Evolutionary conservation across 1,139 yeast species (phyloP).

Genomic region (Blastobotrys proliferans): DNA sequence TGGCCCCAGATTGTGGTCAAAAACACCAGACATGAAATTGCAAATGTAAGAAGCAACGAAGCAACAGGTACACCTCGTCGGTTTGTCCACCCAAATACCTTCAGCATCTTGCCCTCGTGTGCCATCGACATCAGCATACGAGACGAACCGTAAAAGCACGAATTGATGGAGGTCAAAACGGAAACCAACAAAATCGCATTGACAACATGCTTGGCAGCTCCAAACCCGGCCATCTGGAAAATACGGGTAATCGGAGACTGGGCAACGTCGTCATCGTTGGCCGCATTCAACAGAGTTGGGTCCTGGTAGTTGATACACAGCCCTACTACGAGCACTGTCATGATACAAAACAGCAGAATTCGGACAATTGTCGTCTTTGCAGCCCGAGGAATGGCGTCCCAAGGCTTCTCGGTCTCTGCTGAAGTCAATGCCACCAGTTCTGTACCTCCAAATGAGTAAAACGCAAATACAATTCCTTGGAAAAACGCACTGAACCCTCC

Average conservation of each 20-base stretch:
- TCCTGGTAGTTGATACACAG: conserved; percentile 45
- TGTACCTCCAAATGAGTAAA: conserved; percentile 50
- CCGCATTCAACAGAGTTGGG: conserved; percentile 40
- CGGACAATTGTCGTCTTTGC: conserved; percentile 39
- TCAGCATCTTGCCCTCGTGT: conserved; percentile 48
- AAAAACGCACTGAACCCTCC: conserved; percentile 61
- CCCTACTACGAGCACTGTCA: conserved; percentile 46
- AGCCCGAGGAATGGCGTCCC: conserved; percentile 37
- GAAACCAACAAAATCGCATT: conserved; percentile 51
- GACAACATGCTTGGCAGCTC: conserved; percentile 33
- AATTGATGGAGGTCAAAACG: conserved; percentile 52
- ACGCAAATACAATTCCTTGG: conserved; percentile 59
- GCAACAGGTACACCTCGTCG: conserved; percentile 52
- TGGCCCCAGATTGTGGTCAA: conserved; percentile 36
- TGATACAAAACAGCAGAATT: conserved; percentile 37
- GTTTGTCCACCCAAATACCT: conserved; percentile 46
- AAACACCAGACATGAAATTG: conserved; percentile 47
- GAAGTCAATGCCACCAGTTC: conserved; percentile 49
- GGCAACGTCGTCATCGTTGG: conserved; percentile 31
- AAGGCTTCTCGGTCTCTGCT: conserved; percentile 47
- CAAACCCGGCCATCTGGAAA: conserved; percentile 52
- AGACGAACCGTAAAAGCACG: conserved; percentile 53
- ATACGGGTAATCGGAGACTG: conserved; percentile 59
- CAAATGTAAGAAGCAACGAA: conserved; percentile 40
- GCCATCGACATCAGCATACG: conserved; percentile 54